Percentiles rank a stretch among this genome's conserved stretches.
Conservation (phyloP, 176 grass and related monocot genomes). For the Phoenix roebelenii region DNA sequence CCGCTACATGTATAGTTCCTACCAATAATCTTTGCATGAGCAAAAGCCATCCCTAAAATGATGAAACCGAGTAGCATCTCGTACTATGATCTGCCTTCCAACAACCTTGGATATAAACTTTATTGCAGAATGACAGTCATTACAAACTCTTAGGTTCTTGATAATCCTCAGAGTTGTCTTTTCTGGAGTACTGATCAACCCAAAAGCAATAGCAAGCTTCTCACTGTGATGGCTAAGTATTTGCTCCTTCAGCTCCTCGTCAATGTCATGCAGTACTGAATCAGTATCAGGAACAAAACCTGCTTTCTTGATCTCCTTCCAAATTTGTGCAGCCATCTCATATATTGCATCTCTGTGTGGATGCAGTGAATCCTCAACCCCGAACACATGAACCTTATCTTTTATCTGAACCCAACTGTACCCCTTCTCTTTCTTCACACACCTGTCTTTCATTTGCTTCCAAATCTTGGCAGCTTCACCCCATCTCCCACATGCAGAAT, state of each 20-base stretch:
- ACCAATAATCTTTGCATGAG: constrained; percentile 76
- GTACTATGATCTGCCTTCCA: constrained; percentile 57
- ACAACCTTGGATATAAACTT: constrained; percentile 57
- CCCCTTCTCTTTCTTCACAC: constrained; percentile 77
- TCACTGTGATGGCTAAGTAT: constrained; percentile 67
- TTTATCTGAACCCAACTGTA: constrained; percentile 59
- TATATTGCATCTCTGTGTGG: constrained; percentile 44
- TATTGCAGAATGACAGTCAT: constrained; percentile 55
- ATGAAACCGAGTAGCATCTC: constrained; percentile 65
- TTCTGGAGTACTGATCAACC: constrained; percentile 54
- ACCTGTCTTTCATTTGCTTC: constrained; percentile 62
- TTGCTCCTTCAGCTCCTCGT: constrained; percentile 65
- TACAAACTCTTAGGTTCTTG: constrained; percentile 72
- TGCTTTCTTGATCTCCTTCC: constrained; percentile 59
- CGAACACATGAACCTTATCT: constrained; percentile 47
- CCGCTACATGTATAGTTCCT: constrained; percentile 3
- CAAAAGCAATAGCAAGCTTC: constrained; percentile 70
- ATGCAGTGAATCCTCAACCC: constrained; percentile 51
- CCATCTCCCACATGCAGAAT: constrained; percentile 90
- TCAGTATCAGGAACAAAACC: constrained; percentile 44
- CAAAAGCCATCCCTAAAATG: constrained; percentile 67
- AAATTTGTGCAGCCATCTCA: constrained; percentile 37
- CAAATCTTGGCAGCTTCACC: constrained; percentile 57
- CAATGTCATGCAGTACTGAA: constrained; percentile 54
- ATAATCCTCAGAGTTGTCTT: constrained; percentile 46